Evolutionary conservation across 257 asterid genomes (phyloP), one percentile per base, ranked within the genome.

Genomic region (Lantana camara): DNA sequence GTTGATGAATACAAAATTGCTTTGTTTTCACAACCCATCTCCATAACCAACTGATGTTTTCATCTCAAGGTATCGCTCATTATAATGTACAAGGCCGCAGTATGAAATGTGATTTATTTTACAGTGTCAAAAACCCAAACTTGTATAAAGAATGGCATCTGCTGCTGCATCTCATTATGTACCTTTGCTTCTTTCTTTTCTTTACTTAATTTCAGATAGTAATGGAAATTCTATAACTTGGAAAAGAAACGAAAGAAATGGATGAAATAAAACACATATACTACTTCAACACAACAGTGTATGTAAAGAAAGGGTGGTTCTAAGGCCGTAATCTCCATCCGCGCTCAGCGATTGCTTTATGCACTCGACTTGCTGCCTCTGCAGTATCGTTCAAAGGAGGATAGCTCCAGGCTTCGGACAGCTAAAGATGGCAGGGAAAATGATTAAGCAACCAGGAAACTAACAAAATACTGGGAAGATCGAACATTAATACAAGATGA

Each of bases 341-440:
- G 32, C 93, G 88, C 66, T 80, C 84, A 4, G 95, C 92, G 60
- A 94, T 82, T 41, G 96, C 95, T 80, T 80, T 83, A 45, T 63
- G 96, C 61, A 94, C 97, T 66, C 72, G 87, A 35, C 42, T 83
- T 41, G 96, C 97, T 47, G 96, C 99, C 61, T 80, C 92, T 47
- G 89, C 80, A 27, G 93, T 84, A 64, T 94, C 99, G 32, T 80
- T 88, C n/a, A 94, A 63, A 20, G 99, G 99, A 70, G 97, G 99
- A 75, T 90, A 94, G 69, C 99, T 84, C 99, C 99, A 90, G 78
- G 80, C 81, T 56, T 88, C 95, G 14, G 97, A 86, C 92, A 90
- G 88, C 99, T 90, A 50, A 67, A 44, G 10, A 51, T 47, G 37
- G 72, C 42, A 67, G 24, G 30, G 57, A 62, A 41, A 9, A 21